Evolutionary conservation across 129 eudicot species (phyloP).

Genomic region (Tanacetum coccineum): DNA sequence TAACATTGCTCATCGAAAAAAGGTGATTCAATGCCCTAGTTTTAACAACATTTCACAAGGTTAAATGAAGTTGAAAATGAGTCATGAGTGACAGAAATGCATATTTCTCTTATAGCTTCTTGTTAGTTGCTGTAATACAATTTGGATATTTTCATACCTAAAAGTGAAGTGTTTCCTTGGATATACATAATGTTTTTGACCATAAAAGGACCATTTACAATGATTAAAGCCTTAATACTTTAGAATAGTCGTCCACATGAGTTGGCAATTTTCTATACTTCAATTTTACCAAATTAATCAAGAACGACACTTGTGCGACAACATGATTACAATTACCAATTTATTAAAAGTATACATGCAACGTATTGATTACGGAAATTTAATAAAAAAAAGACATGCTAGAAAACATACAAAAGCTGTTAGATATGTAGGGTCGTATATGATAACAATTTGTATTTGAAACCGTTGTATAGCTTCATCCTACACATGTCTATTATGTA

Average conservation of each 20-base stretch:
- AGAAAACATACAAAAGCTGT: background rate
- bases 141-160: conserved; percentile 5
- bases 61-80: too few species aligned
- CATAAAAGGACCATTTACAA: conserved; percentile 8
- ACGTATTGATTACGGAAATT: conserved; percentile 10
- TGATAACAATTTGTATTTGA: background rate
- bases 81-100: too few species aligned
- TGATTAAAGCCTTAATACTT: conserved; percentile 22
- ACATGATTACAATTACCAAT: conserved; percentile 18
- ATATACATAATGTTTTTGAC: background rate
- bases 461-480: too few species aligned
- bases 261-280: conserved; percentile 20
- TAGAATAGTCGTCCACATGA: conserved; percentile 16
- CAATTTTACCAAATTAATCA: background rate
- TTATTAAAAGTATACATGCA: conserved; percentile 15
- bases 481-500: too few species aligned
- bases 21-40: too few species aligned
- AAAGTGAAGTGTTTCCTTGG: background rate
- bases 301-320: conserved; percentile 17
- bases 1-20: too few species aligned
- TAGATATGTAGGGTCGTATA: background rate
- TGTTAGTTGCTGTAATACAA: too few species aligned
- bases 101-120: too few species aligned
- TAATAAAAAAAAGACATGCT: background rate
- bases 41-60: too few species aligned